These are phyloP conservation scores for Naganishia sp. DNA, from an alignment of 1,284 basidiomycete genomes.

Conservation along the genomic window DNA sequence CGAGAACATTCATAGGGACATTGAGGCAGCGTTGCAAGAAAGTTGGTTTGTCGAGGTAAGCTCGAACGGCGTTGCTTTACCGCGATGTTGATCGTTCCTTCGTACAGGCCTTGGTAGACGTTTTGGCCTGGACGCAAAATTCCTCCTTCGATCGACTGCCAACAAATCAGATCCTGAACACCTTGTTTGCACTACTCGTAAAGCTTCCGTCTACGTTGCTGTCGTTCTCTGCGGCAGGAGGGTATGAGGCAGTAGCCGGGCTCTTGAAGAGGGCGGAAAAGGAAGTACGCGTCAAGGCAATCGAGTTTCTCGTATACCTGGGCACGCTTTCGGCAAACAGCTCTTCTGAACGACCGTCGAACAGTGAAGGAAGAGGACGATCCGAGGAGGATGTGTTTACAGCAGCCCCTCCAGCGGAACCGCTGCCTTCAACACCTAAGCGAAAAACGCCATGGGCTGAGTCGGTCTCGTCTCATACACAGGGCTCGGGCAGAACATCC, in stretches of 20 bases:
- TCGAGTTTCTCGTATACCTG: constrained; percentile 16
- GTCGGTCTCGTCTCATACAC: too few species aligned
- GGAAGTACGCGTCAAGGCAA: constrained; percentile 14
- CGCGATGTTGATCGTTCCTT: too few species aligned
- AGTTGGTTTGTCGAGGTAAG: constrained; percentile 18
- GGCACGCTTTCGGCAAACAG: background rate
- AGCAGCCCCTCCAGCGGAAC: background rate
- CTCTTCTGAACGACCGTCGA: background rate
- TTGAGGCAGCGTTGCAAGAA: background rate
- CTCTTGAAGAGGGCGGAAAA: constrained; percentile 15
- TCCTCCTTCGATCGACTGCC: background rate
- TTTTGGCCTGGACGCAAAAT: constrained; percentile 5
- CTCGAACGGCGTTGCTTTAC: too few species aligned
- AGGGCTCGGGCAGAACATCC: background rate
- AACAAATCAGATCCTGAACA: constrained; percentile 15
- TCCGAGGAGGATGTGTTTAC: background rate
- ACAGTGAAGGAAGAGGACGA: background rate
- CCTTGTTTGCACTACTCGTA: constrained; percentile 15
- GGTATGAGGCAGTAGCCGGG: constrained; percentile 11
- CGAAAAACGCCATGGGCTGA: background rate
- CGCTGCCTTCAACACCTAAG: background rate
- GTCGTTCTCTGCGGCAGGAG: constrained; percentile 2
- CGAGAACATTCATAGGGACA: background rate
- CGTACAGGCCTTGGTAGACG: constrained; percentile 6
- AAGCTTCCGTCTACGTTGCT: constrained; percentile 18